Base-by-base conservation (phyloP, 768 basidiomycete genomes). In the Cyathus striatus region DNA sequence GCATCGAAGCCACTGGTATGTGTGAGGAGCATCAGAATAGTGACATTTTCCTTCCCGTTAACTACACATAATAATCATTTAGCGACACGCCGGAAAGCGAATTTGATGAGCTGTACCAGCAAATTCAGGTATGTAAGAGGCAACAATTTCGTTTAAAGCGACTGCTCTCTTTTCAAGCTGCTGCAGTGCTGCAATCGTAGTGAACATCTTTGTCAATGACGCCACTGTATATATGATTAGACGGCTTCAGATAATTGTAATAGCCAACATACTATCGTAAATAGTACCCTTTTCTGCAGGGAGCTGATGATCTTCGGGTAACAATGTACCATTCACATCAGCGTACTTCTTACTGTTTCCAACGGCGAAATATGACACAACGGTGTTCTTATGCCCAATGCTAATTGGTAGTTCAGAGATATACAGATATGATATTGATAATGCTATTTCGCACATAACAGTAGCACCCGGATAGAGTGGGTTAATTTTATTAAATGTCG, bases 181-280 rank as follows among this genome's bases (percentile, higher is more conserved):
- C 26, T 60, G 57, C 43, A 60, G 40, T 4, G 52, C 54, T 1
- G 49, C 48, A 23, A 60, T 55, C 23, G 57, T 51, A 3, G 57
- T 58, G 39, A 60, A 58, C 50, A 60, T 42, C 40, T 60, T 60
- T 24, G 59, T 58, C 34, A 60, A 44, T n/a, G 59, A 60, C 2
- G 59, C 59, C 59, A 60, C 59, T 60, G 26, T 30, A 13, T 17
- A 27, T 30, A 42, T 16, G 7, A 16, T 41, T 23, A 25, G 17
- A 16, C n/a, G 18, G 6, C 2, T 30, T 32, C 12, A 24, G 16
- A 23, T 3, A 9, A 21, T 25, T 23, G 17, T 32, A 12, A 13
- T 10, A 14, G 13, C 13, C n/a, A 26, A 50, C 57, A 17, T 38
- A 60, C 59, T 55, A 35, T 58, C 59, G 21, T 55, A 58, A 5